Conservation (phyloP, 495 filamentous ascomycete species). For the Penicillium roqueforti region DNA sequence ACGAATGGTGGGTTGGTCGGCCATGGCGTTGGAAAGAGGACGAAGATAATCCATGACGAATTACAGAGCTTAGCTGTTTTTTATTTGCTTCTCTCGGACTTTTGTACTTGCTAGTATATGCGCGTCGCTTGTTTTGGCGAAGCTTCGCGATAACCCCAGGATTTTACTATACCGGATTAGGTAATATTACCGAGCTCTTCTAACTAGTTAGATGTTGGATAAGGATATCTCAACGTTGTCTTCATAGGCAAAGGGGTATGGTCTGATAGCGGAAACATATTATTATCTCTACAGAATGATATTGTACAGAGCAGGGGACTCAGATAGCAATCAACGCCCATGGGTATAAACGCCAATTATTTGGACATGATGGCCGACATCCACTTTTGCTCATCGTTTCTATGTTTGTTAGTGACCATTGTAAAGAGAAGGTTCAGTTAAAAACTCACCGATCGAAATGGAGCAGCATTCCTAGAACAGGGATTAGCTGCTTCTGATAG, state of each 20-base stretch:
- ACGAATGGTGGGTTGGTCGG: conserved; percentile 42
- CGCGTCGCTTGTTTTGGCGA: not conserved
- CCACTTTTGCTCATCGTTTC: conserved; percentile 86
- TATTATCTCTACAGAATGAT: conserved; percentile 3
- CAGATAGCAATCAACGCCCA: not conserved
- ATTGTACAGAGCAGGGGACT: conserved; percentile 5
- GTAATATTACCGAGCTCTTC: not conserved
- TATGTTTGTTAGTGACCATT: conserved; percentile 26
- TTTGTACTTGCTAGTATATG: not conserved
- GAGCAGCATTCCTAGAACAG: conserved; percentile 84
- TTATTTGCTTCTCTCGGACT: not conserved
- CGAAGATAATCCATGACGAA: conserved; percentile 3
- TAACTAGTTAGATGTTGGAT: not conserved
- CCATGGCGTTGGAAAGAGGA: conserved; percentile 21
- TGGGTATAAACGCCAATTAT: conserved; percentile 23
- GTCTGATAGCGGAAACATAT: not conserved
- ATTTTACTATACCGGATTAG: not conserved
- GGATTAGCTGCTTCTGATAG: conserved; percentile 83
- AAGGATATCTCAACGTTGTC: not conserved
- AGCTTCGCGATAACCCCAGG: not conserved
- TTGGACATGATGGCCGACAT: conserved; percentile 67
- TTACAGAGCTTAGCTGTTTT: not conserved
- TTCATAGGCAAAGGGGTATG: not conserved
- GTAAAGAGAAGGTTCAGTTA: not conserved
- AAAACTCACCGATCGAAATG: conserved; percentile 78